A percentile compares a stretch with the other conserved stretches of the same genome.
Evolutionary conservation across 139 green algal species (phyloP).

Genomic region (Raphidocelis subcapitata): DNA sequence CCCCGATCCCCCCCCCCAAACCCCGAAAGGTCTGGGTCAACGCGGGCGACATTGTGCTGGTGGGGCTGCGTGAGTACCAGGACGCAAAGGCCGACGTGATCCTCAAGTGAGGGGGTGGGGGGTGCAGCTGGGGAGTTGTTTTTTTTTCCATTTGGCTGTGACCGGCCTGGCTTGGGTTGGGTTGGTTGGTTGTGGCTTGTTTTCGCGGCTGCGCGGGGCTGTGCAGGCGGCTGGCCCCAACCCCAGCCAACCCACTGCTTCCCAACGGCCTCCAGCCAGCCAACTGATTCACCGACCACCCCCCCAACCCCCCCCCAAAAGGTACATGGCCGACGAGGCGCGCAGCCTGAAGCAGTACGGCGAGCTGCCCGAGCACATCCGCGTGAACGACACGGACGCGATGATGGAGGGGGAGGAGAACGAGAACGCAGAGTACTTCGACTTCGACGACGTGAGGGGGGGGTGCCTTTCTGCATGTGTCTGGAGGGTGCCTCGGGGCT

Average conservation of each 20-base stretch:
- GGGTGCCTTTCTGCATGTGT: too few relatives aligned
- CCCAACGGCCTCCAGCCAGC: too few relatives aligned
- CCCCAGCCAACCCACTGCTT: too few relatives aligned
- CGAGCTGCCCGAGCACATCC: slow-evolving; percentile 94
- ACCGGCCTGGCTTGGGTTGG: not conserved
- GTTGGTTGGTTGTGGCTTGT: not conserved
- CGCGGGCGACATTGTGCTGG: slow-evolving; percentile 94
- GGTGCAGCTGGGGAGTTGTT: not conserved
- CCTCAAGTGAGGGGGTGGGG: slow-evolving; percentile 76
- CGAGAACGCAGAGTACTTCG: slow-evolving; percentile 63
- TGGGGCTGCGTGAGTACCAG: slow-evolving; percentile 98
- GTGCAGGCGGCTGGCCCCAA: not conserved
- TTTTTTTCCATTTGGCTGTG: not conserved
- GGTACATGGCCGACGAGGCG: slow-evolving; percentile 94
- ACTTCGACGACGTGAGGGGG: slow-evolving; percentile 85
- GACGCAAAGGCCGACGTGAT: slow-evolving; percentile 99
- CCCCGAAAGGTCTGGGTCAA: slow-evolving; percentile 35
- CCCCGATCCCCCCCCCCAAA: too few relatives aligned
- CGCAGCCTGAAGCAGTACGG: slow-evolving; percentile 83
- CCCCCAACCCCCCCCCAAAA: not conserved
- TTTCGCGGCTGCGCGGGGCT: not conserved
- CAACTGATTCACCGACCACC: not conserved
- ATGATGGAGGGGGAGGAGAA: slow-evolving; percentile 52
- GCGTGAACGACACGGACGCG: slow-evolving; percentile 71
- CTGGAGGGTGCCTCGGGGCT: too few relatives aligned